Base-by-base conservation (phyloP, 352 stramenopile species). In the Stramenopiles sp. region DNA sequence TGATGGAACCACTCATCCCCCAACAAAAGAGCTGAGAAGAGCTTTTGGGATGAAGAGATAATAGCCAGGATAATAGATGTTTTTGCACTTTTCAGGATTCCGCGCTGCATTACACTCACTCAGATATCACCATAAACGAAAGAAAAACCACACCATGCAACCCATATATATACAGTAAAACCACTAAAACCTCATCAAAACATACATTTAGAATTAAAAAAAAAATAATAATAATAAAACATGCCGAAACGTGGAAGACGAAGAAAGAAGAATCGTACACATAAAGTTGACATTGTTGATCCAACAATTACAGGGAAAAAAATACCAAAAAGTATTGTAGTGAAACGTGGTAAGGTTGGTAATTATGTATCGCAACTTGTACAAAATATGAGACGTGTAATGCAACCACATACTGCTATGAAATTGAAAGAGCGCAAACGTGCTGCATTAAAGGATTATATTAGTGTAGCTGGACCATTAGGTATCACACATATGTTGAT, bases 351-450 rank as follows among this genome's bases (percentile, higher is more conserved):
- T 20, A 69, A 69, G 27, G 53, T 69, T 23, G 53, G 53, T 20
- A 27, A 27, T 0, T 86, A 92, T 31, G 86, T 98, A 7, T 83
- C 87, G 32, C 90, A 88, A 73, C 82, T 98, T 31, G 90, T 97
- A 43, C 82, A 91, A 76, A 93, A 98, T 80, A 86, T 97, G 83
- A 88, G 94, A n/a, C 87, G 91, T 78, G 85, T 97, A 0, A 97
- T 98, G 94, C 86, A 91, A 32, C 93, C 94, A 7, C 94, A 96
- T 85, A 98, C 94, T 30, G 94, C 94, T 23, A 84, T 94, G 63
- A 93, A 95, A 77, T 88, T 98, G 77, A 86, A 87, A 32, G 92
- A 97, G 85, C 92, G 93, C 80, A 88, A 89, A 84, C 53, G 53
- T 69, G 53, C 53, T 69, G 53, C 53, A 23, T 20, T 69, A 69